phyloP scores from a whole-genome alignment of 106 monocot genomes.

The Phalaenopsis aphrodite region DNA sequence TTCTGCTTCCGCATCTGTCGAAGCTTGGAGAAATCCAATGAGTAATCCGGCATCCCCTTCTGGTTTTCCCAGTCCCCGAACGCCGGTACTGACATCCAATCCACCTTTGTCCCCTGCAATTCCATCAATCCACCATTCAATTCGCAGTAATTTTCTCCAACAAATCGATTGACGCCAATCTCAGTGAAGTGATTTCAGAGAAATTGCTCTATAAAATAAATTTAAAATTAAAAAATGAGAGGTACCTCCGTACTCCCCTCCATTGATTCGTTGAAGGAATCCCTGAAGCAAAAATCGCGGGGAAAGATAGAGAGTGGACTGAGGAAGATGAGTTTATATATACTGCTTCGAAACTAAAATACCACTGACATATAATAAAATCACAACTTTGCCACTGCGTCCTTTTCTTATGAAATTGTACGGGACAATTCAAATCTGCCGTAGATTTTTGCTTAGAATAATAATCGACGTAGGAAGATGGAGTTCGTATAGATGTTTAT shows the following conservation, averaged over 20 bases:
- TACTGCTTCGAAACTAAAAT: not conserved
- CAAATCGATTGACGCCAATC: not conserved
- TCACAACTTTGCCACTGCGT: not conserved
- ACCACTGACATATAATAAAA: not conserved
- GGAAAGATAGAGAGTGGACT: not conserved
- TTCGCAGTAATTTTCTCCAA: not conserved
- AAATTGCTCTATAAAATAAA: not conserved
- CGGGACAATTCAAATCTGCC: not conserved
- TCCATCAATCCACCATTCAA: not conserved
- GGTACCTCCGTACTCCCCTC: not conserved
- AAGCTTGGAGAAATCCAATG: slow-evolving; percentile 83
- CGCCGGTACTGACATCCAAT: slow-evolving; percentile 70
- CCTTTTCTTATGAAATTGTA: not conserved
- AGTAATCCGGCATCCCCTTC: slow-evolving; percentile 83
- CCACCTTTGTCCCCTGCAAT: slow-evolving; percentile 9
- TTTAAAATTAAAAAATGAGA: not conserved
- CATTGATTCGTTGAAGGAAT: not conserved
- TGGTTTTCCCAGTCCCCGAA: slow-evolving; percentile 88
- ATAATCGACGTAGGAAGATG: not conserved
- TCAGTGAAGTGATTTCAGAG: not conserved
- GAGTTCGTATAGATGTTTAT: not conserved
- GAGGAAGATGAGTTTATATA: not conserved
- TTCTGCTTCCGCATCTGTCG: slow-evolving; percentile 70
- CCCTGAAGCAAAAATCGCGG: not conserved
- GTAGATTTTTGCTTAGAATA: not conserved